Evolutionary conservation across 805 yeast species (phyloP), one percentile per base, ranked within the genome.

Genomic region (Scheffersomyces coipomensis): DNA sequence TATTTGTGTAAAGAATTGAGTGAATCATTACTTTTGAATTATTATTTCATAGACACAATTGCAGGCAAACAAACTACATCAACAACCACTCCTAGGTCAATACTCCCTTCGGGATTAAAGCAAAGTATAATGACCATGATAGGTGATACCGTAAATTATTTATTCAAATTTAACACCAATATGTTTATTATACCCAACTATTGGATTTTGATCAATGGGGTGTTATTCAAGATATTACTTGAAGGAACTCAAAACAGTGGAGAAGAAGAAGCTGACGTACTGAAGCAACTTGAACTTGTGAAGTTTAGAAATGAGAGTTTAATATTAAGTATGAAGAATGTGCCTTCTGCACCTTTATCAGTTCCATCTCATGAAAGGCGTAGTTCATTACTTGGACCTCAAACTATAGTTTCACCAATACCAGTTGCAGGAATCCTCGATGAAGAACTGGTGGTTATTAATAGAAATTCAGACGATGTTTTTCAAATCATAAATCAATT

Each of bases 241-340:
- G 51, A 44, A 13, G 57, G 56, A n/a, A 40, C 41, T 2, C 32
- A 35, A 9, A 29, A 25, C 12, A 25, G 40, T 66, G 35, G 68
- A 52, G 37, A 47, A 44, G 49, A 63, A 61, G 31, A 52, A 42
- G 32, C 62, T 52, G 38, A 58, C 42, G 43, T 62, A 1, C 55
- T 51, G 18, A 77, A 75, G 31, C 84, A 79, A 40, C 69, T 81
- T 35, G 81, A 81, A 36, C 53, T 83, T 22, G 76, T 84, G 4
- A 74, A 79, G 36, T 82, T 79, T 51, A 63, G 90, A 52, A 85
- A 85, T 55, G 88, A 84, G 60, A 82, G 88, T 2, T 63, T 85
- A 37, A 79, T 81, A 73, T 66, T 80, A 33, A 79, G 78, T 51
- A 64, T 53, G 62, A 57, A 49, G 40, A 47, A 43, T 27, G 18